These are phyloP conservation scores for Clonostachys chloroleuca DNA, from an alignment of 2,329 filamentous ascomycete genomes.

Conservation along the genomic window DNA sequence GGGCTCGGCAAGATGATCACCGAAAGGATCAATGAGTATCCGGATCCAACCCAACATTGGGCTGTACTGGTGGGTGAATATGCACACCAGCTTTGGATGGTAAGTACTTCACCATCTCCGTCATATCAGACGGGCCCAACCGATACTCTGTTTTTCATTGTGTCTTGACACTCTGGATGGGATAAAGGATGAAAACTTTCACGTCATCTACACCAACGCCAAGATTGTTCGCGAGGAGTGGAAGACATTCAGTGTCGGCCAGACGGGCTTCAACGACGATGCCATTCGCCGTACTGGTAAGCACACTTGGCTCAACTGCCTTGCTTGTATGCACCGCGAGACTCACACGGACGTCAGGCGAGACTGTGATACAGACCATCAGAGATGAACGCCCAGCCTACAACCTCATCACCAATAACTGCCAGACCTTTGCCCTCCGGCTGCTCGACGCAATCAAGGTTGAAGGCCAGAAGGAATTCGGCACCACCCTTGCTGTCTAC, in stretches of 20 bases:
- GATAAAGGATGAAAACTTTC: constrained; percentile 43
- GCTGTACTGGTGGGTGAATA: constrained; percentile 52
- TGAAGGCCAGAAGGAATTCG: constrained; percentile 44
- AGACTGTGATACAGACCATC: constrained; percentile 49
- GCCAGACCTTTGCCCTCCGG: constrained; percentile 50
- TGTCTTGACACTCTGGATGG: background rate
- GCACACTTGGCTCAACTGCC: constrained; percentile 6
- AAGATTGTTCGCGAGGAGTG: constrained; percentile 38
- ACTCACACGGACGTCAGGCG: constrained; percentile 26
- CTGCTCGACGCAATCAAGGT: constrained; percentile 51
- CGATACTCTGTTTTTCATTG: background rate
- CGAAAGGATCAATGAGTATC: constrained; percentile 46
- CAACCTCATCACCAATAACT: constrained; percentile 57
- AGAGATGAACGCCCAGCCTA: constrained; percentile 42
- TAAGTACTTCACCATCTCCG: constrained; percentile 14
- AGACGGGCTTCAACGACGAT: constrained; percentile 50
- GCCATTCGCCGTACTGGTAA: constrained; percentile 41
- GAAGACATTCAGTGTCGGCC: constrained; percentile 44
- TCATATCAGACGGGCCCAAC: background rate
- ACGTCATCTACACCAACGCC: constrained; percentile 54
- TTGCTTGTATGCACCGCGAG: background rate
- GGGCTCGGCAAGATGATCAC: constrained; percentile 52
- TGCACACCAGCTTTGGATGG: constrained; percentile 57
- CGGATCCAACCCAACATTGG: constrained; percentile 58
- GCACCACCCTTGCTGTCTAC: constrained; percentile 48